A percentile compares a stretch with the other conserved stretches of the same genome.
phyloP scores from a whole-genome alignment of 306 rosid genomes.

The Canavalia ensiformis region DNA sequence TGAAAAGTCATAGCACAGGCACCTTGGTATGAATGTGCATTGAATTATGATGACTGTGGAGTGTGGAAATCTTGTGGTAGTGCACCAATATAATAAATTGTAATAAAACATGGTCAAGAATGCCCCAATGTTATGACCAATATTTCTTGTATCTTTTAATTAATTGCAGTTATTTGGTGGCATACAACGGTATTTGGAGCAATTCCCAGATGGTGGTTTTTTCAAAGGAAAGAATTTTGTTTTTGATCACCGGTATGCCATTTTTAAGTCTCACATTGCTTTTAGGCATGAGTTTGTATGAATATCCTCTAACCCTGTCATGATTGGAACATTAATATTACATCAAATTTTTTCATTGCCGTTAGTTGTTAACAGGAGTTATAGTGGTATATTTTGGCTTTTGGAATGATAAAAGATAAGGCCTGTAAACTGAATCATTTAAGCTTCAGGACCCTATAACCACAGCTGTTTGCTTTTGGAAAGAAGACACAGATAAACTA shows the following conservation, averaged over 20 bases:
- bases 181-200: constrained; percentile 92
- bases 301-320: constrained; percentile 36
- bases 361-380: neutral
- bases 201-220: constrained; percentile 88
- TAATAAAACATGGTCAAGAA: neutral
- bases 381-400: neutral
- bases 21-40: neutral
- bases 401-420: constrained; percentile 1
- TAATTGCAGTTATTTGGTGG: constrained; percentile 87
- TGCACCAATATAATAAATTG: neutral
- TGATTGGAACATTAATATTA: constrained; percentile 28
- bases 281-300: constrained; percentile 20
- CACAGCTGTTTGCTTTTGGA: neutral
- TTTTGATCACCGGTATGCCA: constrained; percentile 85
- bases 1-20: neutral
- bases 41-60: constrained; percentile 32
- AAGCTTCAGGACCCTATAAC: constrained; percentile 2
- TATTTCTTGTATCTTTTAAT: constrained; percentile 38
- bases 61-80: constrained; percentile 39
- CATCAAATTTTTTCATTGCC: neutral
- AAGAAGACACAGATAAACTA: neutral
- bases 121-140: constrained; percentile 17
- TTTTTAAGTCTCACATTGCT: constrained; percentile 26
- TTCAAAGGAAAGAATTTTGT: constrained; percentile 95
- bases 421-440: constrained; percentile 23